Evolutionary conservation across 2,329 filamentous ascomycete genomes (phyloP).

Genomic region (Simplicillium sp.): DNA sequence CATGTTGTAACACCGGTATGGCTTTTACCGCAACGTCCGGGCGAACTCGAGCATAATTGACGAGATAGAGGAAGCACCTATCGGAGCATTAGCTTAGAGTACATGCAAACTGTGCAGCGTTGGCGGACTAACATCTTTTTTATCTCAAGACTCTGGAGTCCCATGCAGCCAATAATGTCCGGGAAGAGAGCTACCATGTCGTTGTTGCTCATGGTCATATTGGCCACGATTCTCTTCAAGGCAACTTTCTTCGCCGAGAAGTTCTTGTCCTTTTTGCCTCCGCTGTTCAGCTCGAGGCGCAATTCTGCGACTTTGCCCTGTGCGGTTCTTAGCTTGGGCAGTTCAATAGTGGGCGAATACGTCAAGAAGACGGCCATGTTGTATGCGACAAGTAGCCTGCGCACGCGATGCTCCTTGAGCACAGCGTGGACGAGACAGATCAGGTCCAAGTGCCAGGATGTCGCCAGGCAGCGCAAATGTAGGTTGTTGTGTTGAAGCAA

Average conservation of each 20-base stretch:
- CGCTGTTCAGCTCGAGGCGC: slow-evolving; percentile 84
- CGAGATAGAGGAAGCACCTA: slow-evolving; percentile 95
- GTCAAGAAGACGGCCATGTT: slow-evolving; percentile 40
- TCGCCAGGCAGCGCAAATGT: slow-evolving; percentile 7
- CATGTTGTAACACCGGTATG: slow-evolving; percentile 74
- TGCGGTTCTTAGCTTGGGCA: slow-evolving; percentile 43
- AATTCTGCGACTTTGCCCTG: slow-evolving; percentile 99
- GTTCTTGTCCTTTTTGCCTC: slow-evolving; percentile 97
- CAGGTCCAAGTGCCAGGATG: too few relatives aligned
- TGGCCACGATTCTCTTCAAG: slow-evolving; percentile 98
- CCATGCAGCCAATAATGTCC: slow-evolving; percentile 93
- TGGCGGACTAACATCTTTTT: slow-evolving; percentile 81
- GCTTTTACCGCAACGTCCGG: slow-evolving; percentile 91
- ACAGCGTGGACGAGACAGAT: not conserved
- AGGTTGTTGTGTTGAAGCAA: not conserved
- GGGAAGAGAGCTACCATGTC: slow-evolving; percentile 98
- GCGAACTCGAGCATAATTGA: slow-evolving; percentile 93
- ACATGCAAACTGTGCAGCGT: not conserved
- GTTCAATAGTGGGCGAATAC: slow-evolving; percentile 36
- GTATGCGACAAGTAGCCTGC: not conserved
- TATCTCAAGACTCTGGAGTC: slow-evolving; percentile 87
- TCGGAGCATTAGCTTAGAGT: slow-evolving; percentile 6
- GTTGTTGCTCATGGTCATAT: slow-evolving; percentile 99
- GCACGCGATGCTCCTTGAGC: not conserved
- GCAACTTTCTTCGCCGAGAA: slow-evolving; percentile 92